A percentile compares a stretch with the other conserved stretches of the same genome.
These are phyloP conservation scores for Mortierella sp. DNA, from an alignment of 371 early-diverging fungal genomes.

Conservation along the genomic window DNA sequence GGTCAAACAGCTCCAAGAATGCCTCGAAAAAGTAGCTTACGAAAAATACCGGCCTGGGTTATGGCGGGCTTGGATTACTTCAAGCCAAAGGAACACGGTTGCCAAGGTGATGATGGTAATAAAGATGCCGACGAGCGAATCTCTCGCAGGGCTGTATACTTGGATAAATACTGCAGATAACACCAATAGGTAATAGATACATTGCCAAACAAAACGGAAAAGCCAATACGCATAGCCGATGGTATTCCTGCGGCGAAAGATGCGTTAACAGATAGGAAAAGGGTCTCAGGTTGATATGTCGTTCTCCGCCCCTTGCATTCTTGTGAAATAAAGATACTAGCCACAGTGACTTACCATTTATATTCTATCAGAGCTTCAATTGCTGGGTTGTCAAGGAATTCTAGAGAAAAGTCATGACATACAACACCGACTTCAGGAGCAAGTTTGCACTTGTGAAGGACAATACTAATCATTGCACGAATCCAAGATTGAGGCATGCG, in stretches of 20 bases:
- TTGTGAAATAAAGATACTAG: not conserved
- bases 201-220: conserved; percentile 18
- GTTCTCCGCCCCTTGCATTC: no score
- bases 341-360: conserved; percentile 22
- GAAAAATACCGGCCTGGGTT: not conserved
- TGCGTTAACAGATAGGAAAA: not conserved
- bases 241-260: conserved; percentile 16
- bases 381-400: conserved; percentile 26
- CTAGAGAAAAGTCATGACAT: conserved; percentile 9
- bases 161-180: conserved; percentile 25
- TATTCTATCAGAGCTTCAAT: conserved; percentile 32
- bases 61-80: not conserved
- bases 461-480: not conserved
- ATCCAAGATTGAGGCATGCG: not conserved
- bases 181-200: conserved; percentile 20
- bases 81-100: conserved; percentile 15
- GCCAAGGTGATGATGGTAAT: conserved; percentile 21
- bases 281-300: not conserved
- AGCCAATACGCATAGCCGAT: conserved; percentile 19
- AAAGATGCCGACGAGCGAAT: conserved; percentile 7
- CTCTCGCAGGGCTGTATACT: conserved; percentile 1
- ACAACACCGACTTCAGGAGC: not conserved
- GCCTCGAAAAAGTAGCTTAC: not conserved
- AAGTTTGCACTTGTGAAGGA: not conserved
- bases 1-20: not conserved